These are phyloP conservation scores for Lagenidium sp. DNA, from an alignment of 352 stramenopile genomes.

Conservation along the genomic window DNA sequence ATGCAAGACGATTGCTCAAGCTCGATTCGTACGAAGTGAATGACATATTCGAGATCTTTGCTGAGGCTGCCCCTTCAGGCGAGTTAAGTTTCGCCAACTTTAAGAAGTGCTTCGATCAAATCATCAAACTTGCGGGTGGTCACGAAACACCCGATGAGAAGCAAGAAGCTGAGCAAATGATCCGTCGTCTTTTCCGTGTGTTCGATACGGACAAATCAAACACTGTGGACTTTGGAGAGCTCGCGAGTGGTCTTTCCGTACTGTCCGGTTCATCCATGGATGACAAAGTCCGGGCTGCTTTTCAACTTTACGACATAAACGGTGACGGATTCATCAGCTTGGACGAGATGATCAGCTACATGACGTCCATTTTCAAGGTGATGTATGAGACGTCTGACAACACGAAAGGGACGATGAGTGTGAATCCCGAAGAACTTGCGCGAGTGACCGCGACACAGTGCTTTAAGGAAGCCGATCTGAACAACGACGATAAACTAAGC, in stretches of 20 bases:
- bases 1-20: conserved; percentile 66
- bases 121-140: conserved; percentile 72
- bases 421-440: conserved; percentile 71
- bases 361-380: conserved; percentile 86
- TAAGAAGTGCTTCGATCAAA: conserved; percentile 85
- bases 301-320: conserved; percentile 83
- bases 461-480: conserved; percentile 80
- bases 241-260: conserved; percentile 77
- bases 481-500: conserved; percentile 78
- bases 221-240: conserved; percentile 80
- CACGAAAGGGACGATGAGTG: conserved; percentile 65
- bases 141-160: conserved; percentile 56
- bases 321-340: conserved; percentile 77
- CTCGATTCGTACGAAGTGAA: conserved; percentile 82
- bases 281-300: conserved; percentile 78
- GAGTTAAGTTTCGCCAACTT: conserved; percentile 76
- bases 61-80: conserved; percentile 65
- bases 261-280: conserved; percentile 82
- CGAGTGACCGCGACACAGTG: conserved; percentile 70
- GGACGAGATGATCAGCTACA: conserved; percentile 84
- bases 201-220: conserved; percentile 85
- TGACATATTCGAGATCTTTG: conserved; percentile 85
- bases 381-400: conserved; percentile 85
- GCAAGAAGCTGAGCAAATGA: conserved; percentile 69
- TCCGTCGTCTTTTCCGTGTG: conserved; percentile 72